Evolutionary conservation across 352 stramenopile genomes (phyloP).

Genomic region (Pythium diclinum): DNA sequence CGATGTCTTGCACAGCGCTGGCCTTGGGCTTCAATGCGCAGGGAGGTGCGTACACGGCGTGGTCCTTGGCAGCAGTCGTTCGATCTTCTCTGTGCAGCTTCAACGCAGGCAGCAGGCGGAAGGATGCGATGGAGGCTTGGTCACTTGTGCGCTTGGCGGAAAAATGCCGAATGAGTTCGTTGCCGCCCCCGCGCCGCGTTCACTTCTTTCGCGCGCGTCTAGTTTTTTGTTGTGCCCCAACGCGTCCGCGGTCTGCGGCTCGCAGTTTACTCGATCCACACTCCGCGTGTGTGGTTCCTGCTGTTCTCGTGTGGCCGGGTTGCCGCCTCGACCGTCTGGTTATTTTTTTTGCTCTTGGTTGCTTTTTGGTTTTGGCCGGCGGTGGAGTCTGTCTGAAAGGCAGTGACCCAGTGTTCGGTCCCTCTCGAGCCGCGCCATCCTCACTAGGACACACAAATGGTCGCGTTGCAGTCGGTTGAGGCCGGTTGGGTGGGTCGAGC

Average conservation of each 20-base stretch:
- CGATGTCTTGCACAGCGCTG: not conserved
- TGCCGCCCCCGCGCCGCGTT: not conserved
- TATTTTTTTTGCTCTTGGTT: conserved; percentile 26
- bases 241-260: not conserved
- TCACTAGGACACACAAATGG: conserved; percentile 25
- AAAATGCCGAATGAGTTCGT: conserved; percentile 22
- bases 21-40: not conserved
- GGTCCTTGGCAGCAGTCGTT: not conserved
- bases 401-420: conserved; percentile 16
- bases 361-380: conserved; percentile 12
- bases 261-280: conserved; percentile 4
- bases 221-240: not conserved
- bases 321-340: conserved; percentile 19
- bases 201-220: conserved; percentile 6
- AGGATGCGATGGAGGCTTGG: not conserved
- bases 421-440: conserved; percentile 20
- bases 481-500: conserved; percentile 3
- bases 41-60: not conserved
- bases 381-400: conserved; percentile 14
- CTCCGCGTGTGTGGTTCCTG: conserved; percentile 8
- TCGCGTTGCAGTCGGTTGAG: conserved; percentile 22
- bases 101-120: not conserved
- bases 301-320: conserved; percentile 7
- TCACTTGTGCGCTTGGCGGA: conserved; percentile 15
- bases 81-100: not conserved